Evolutionary conservation across 2,329 filamentous ascomycete species (phyloP), one percentile per base, ranked within the genome.

Genomic region (Endocalyx cinctus): DNA sequence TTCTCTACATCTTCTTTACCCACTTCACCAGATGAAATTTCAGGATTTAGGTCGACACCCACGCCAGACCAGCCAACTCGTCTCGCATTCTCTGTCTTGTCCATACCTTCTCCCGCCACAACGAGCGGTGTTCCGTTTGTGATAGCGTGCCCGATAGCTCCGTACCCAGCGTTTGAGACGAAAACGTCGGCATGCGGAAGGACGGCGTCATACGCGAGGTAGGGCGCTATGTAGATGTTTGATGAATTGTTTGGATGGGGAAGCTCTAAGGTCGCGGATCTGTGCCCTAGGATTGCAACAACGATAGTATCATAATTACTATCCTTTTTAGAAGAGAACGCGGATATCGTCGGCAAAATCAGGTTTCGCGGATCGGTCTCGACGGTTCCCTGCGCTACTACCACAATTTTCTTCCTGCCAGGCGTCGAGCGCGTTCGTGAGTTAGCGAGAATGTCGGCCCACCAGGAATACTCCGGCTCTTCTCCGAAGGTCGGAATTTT

Each of bases 101-200:
- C 62, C 52, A 64, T 61, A 1, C 59, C 59, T 35, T 64, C 61
- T 12, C 61, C 62, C 1, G 59, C 60, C 3, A 60, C 51, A 0
- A 65, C 57, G 58, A 63, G 61, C 4, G 62, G 60, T 15, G 64
- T 57, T 4, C 57, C 62, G 32, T 62, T 54, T 6, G 58, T 57
- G 27, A 66, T 55, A 10, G 60, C 62, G 33, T 66, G 62, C 31
- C 54, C 58, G 8, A 63, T 53, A 4, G 61, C 62, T 5, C 62
- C 62, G 37, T 62, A 66, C 1, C 62, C 62, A 3, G 55, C 62
- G 33, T 66, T 66, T 38, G 63, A 59, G 4, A 65, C 49, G 58
- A 59, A 66, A 2, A 55, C 48, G 29, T 58, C 47, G 1, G 58
- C 57, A 30, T 55, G 50, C 5, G 56, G 54, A 11, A 66, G 49